Evolutionary conservation across 176 grass and related monocot species (phyloP), one percentile per base, ranked within the genome.

Genomic region (Panicum miliaceum): DNA sequence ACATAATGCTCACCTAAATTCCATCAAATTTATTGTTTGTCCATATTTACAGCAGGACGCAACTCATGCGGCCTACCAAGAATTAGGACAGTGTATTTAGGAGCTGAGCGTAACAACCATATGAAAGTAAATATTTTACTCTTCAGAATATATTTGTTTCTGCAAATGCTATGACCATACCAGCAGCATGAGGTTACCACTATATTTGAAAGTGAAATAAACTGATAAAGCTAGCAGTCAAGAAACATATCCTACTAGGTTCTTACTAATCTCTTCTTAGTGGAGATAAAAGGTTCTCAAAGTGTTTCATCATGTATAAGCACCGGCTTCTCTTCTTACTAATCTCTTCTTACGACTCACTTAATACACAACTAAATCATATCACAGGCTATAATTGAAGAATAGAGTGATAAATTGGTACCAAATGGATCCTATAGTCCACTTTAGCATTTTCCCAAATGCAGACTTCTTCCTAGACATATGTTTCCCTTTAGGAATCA

Each of bases 21-120:
- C 71, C 83, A 86, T 86, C 88, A 82, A 64, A 15, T 11, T 76
- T 23, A 81, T 34, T 89, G 20, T 89, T 6, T 77, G 83, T 64
- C 82, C 88, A 89, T 76, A 81, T 89, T 85, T 89, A 89, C 77
- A 85, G 77, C 82, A 77, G 45, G 64, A 51, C 1, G 2, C 88
- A 81, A 64, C 88, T 89, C 54, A 81, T 53, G 53, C 42, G 0
- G 54, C 71, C 63, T 62, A 50, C 82, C 71, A 89, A 89, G 88
- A 89, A 89, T 89, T 73, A 91, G 85, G 87, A 84, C 77, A 81
- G 47, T 50, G 22, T 62, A 46, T 11, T 50, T 25, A 82, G 25
- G 36, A 73, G 42, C 7, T 69, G 56, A 86, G 32, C n/a, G 32
- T 25, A 43, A 46, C 26, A 47, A 29, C 9, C 16, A 83, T 78